phyloP scores from a whole-genome alignment of 2,329 filamentous ascomycete species.

The Colletotrichum limetticola region DNA sequence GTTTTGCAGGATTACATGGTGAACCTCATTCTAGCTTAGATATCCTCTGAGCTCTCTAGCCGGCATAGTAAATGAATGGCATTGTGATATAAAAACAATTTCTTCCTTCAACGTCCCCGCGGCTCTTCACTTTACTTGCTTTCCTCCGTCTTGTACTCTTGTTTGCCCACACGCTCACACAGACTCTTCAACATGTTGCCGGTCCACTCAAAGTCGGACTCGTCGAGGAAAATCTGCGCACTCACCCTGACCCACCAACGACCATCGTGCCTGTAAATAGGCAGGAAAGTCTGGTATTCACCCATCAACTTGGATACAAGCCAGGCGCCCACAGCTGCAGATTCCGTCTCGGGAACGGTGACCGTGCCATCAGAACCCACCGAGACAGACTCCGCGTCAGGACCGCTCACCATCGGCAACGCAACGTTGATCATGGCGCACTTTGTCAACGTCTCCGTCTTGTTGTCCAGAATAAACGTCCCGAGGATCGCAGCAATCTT shows the following conservation, averaged over 20 bases:
- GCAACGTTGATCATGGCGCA: conserved; percentile 80
- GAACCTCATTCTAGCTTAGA: conserved; percentile 20
- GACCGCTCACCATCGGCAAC: conserved; percentile 68
- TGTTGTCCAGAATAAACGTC: conserved; percentile 79
- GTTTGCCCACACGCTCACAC: conserved; percentile 50
- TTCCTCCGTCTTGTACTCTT: conserved; percentile 2
- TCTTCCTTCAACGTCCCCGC: neutral
- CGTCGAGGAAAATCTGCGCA: conserved; percentile 86
- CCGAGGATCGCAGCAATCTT: conserved; percentile 71
- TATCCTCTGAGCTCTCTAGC: conserved; percentile 17
- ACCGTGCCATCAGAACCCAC: conserved; percentile 36
- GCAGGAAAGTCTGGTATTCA: conserved; percentile 78
- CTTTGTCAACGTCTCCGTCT: conserved; percentile 66
- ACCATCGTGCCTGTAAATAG: conserved; percentile 68
- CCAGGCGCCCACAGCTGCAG: conserved; percentile 62
- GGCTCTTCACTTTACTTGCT: neutral
- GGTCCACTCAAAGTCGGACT: conserved; percentile 80
- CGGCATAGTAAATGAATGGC: conserved; percentile 31
- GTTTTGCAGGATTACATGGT: neutral
- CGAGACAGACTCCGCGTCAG: conserved; percentile 38
- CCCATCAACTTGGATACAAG: conserved; percentile 63
- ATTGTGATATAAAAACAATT: conserved; percentile 1
- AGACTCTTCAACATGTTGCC: conserved; percentile 66
- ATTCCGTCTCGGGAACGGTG: conserved; percentile 45
- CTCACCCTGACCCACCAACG: conserved; percentile 79